Percentiles rank a stretch among this genome's conserved stretches.
These are phyloP conservation scores for Ustilago lituana DNA, from an alignment of 1,284 basidiomycete species.

Conservation along the genomic window DNA sequence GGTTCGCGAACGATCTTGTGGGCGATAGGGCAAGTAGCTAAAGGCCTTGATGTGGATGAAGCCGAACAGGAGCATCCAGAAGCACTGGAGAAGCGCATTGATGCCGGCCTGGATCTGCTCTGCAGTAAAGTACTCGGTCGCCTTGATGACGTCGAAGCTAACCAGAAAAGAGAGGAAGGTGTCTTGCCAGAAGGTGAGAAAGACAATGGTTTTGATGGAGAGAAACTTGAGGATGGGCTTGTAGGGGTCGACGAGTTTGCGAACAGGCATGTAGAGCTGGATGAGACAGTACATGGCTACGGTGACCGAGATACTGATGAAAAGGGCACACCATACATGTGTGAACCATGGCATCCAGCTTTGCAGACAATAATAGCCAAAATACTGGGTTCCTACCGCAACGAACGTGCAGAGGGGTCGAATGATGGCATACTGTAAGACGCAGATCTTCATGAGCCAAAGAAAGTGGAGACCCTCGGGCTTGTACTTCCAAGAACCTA, in stretches of 20 bases:
- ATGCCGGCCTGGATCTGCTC: conserved; percentile 80
- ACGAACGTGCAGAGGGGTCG: conserved; percentile 75
- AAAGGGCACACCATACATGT: conserved; percentile 72
- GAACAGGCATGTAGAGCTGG: conserved; percentile 77
- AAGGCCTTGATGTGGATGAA: conserved; percentile 80
- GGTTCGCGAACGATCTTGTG: conserved; percentile 40
- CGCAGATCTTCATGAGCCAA: conserved; percentile 79
- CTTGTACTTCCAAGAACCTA: conserved; percentile 75
- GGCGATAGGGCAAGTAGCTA: conserved; percentile 75
- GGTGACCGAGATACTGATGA: conserved; percentile 79
- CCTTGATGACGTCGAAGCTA: conserved; percentile 75
- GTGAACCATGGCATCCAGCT: conserved; percentile 78
- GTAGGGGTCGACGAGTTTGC: conserved; percentile 73
- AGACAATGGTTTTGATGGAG: conserved; percentile 79
- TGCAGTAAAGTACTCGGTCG: conserved; percentile 73
- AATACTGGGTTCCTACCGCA: conserved; percentile 75
- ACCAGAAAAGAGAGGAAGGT: conserved; percentile 74
- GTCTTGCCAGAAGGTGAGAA: conserved; percentile 82
- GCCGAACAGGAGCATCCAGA: conserved; percentile 76
- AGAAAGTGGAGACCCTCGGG: conserved; percentile 75
- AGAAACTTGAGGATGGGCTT: conserved; percentile 76
- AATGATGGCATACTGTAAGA: conserved; percentile 81
- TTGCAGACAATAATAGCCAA: conserved; percentile 77
- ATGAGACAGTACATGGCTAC: conserved; percentile 80
- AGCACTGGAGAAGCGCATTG: conserved; percentile 76